Evolutionary conservation across 345 rosid species (phyloP).

Genomic region (Rhodomyrtus tomentosa): DNA sequence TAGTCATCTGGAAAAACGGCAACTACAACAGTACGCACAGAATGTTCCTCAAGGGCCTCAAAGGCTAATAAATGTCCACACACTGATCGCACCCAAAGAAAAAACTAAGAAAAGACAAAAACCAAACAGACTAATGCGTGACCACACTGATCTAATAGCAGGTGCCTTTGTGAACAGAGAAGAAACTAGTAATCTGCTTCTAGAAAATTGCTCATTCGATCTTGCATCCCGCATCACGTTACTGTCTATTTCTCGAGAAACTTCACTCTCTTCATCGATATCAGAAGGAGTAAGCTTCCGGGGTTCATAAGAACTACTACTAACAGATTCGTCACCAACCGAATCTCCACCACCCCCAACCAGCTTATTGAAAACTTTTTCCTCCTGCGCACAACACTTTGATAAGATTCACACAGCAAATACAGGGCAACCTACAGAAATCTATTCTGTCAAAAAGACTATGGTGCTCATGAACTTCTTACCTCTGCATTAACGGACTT

Average conservation of each 20-base stretch:
- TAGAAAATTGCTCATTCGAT: background rate
- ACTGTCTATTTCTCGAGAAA: background rate
- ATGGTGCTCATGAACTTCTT: background rate
- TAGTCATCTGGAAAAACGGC: background rate
- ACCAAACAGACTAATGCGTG: background rate
- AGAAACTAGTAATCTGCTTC: background rate
- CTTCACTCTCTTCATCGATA: background rate
- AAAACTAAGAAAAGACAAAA: background rate
- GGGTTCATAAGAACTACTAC: background rate
- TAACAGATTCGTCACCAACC: background rate
- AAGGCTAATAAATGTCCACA: background rate
- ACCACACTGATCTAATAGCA: background rate
- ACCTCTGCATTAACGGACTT: conserved; percentile 1
- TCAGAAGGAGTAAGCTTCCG: background rate
- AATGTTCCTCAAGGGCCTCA: background rate
- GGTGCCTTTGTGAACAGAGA: background rate
- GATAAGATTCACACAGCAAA: background rate
- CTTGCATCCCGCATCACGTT: background rate
- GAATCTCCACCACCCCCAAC: background rate
- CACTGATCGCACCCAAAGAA: background rate
- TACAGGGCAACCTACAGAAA: background rate
- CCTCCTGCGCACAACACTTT: background rate
- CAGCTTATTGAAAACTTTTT: background rate
- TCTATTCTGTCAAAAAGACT: background rate
- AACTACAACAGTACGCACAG: background rate